Conservation (phyloP, 2,329 filamentous ascomycete genomes). For the Cladosporium colombiae region DNA sequence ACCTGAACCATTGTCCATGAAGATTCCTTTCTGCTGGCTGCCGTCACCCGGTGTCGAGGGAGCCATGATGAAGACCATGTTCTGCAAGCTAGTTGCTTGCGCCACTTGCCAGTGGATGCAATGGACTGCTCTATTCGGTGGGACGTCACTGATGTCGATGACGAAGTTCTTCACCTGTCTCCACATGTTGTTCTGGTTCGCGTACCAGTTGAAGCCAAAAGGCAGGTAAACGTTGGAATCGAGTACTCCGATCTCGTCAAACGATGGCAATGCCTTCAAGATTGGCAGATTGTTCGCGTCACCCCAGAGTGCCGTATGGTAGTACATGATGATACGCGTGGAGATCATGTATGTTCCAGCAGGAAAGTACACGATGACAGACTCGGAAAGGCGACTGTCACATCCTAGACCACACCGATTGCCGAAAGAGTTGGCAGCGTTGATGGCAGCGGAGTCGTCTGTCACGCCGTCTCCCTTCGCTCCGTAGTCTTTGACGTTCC, state of each 20-base stretch:
- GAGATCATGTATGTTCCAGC: constrained; percentile 82
- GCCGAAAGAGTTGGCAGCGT: constrained; percentile 36
- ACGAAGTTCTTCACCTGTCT: constrained; percentile 60
- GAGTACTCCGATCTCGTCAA: constrained; percentile 37
- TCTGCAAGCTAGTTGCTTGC: constrained; percentile 62
- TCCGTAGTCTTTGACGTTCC: constrained; percentile 49
- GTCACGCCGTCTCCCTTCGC: constrained; percentile 62
- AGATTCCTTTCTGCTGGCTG: constrained; percentile 58
- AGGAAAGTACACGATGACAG: constrained; percentile 89
- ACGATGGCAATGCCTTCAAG: constrained; percentile 33
- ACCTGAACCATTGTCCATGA: constrained; percentile 65
- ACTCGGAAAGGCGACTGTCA: constrained; percentile 77
- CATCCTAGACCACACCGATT: constrained; percentile 51
- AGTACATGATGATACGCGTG: constrained; percentile 76
- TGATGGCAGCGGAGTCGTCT: constrained; percentile 72
- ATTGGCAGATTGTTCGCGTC: constrained; percentile 74
- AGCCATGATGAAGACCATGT: constrained; percentile 57
- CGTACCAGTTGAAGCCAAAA: constrained; percentile 36
- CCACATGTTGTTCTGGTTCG: constrained; percentile 51
- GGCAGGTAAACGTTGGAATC: constrained; percentile 38
- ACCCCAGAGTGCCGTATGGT: constrained; percentile 91
- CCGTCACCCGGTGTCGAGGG: constrained; percentile 23
- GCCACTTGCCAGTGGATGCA: constrained; percentile 70
- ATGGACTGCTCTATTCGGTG: constrained; percentile 30
- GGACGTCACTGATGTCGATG: constrained; percentile 49